Percentiles rank a stretch among this genome's conserved stretches.
phyloP scores from a whole-genome alignment of 1,139 yeast species.

The Ashbya aceris region DNA sequence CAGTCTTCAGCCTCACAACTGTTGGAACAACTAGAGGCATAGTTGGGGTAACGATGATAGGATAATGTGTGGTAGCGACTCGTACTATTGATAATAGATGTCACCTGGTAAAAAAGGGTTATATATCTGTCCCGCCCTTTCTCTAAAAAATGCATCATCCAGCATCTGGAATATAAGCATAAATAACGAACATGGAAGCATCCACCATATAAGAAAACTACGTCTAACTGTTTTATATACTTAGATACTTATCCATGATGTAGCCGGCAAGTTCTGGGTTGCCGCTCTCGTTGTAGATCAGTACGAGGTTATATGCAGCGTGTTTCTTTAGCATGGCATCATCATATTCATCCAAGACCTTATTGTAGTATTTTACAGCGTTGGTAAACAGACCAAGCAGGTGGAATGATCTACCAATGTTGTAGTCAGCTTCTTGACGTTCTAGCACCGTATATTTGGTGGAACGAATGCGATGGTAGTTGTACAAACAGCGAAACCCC shows the following conservation, averaged over 20 bases:
- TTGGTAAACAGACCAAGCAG: constrained; percentile 63
- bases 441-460: constrained; percentile 36
- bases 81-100: too few species aligned
- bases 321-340: constrained; percentile 56
- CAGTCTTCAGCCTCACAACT: constrained; percentile 48
- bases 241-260: constrained; percentile 54
- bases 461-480: constrained; percentile 47
- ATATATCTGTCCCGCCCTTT: not conserved
- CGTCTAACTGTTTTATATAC: constrained; percentile 10
- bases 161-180: not conserved
- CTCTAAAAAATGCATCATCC: not conserved
- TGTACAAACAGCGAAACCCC: constrained; percentile 69
- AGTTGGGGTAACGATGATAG: constrained; percentile 5
- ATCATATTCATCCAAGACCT: constrained; percentile 42
- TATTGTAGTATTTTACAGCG: constrained; percentile 65
- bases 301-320: constrained; percentile 76
- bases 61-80: constrained; percentile 1
- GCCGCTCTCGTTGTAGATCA: constrained; percentile 70
- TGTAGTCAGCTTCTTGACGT: constrained; percentile 71
- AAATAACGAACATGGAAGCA: too few species aligned
- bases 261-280: constrained; percentile 54
- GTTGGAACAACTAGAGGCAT: constrained; percentile 5
- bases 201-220: not conserved
- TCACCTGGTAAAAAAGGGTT: not conserved
- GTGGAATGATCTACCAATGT: constrained; percentile 79